phyloP scores from a whole-genome alignment of 768 basidiomycete genomes.

The Clitopilus passeckerianus region DNA sequence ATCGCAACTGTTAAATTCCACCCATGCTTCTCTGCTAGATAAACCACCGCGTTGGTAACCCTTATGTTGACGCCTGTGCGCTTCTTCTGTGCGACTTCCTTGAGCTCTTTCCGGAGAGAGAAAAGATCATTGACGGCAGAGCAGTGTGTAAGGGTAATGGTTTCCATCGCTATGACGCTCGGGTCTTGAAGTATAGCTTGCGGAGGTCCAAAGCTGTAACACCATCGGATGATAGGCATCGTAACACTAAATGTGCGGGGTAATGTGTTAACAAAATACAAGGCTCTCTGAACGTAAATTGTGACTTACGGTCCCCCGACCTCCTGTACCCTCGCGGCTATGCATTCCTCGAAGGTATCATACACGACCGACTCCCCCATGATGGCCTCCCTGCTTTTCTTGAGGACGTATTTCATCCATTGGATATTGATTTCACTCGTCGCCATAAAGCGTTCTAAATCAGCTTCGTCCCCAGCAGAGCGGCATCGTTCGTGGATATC shows the following conservation, averaged over 20 bases:
- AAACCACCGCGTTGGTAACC: background rate
- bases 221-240: too few species aligned
- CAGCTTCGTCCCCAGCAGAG: background rate
- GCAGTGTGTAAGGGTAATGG: background rate
- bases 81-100: background rate
- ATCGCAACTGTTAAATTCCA: background rate
- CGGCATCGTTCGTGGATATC: background rate
- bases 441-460: background rate
- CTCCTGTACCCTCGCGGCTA: background rate
- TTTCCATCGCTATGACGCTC: background rate
- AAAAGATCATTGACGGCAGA: background rate
- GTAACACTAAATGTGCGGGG: too few species aligned
- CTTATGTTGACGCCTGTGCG: background rate
- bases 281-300: too few species aligned
- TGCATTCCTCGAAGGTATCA: too few species aligned
- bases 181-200: background rate
- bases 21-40: background rate
- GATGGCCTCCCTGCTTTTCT: background rate
- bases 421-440: background rate
- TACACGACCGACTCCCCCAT: background rate
- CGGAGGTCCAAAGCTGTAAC: too few species aligned
- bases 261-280: too few species aligned
- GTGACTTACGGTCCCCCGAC: background rate
- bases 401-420: background rate
- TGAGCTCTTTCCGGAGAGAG: background rate